Percentiles rank a stretch among this genome's conserved stretches.
These are phyloP conservation scores for Salinomyces thailandicus DNA, from an alignment of 2,329 filamentous ascomycete species.

Conservation along the genomic window DNA sequence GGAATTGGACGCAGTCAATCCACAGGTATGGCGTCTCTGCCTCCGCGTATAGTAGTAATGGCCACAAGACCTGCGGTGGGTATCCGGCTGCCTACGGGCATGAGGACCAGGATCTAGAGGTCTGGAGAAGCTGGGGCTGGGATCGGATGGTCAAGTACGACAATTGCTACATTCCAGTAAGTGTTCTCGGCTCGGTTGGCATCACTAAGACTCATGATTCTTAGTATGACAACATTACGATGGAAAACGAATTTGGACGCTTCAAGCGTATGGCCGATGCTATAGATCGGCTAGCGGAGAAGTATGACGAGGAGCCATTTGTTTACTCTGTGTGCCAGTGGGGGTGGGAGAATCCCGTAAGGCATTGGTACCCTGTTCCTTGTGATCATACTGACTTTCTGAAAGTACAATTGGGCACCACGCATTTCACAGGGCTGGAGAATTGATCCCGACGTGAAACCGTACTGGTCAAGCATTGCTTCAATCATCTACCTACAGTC, in stretches of 20 bases:
- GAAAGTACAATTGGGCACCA: slow-evolving; percentile 13
- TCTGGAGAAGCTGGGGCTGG: slow-evolving; percentile 14
- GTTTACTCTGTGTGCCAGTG: slow-evolving; percentile 14
- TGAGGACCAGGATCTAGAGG: slow-evolving; percentile 14
- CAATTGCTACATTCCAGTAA: slow-evolving; percentile 19
- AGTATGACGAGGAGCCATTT: slow-evolving; percentile 8
- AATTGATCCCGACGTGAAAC: slow-evolving; percentile 15
- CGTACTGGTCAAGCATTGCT: slow-evolving; percentile 17
- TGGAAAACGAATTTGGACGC: slow-evolving; percentile 20
- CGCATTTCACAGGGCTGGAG: slow-evolving; percentile 13
- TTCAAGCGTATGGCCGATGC: slow-evolving; percentile 19
- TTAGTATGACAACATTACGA: slow-evolving; percentile 22
- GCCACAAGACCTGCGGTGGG: slow-evolving; percentile 16
- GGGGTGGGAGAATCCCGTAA: slow-evolving; percentile 13
- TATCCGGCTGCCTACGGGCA: slow-evolving; percentile 16
- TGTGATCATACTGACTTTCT: too few relatives aligned
- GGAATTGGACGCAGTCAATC: slow-evolving; percentile 4
- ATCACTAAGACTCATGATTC: too few relatives aligned
- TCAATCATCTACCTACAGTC: slow-evolving; percentile 18
- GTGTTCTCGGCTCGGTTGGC: too few relatives aligned
- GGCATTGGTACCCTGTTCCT: too few relatives aligned
- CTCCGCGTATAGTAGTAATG: slow-evolving; percentile 12
- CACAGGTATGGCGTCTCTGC: slow-evolving; percentile 9
- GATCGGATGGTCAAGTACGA: slow-evolving; percentile 19
- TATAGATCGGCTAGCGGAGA: slow-evolving; percentile 15